Evolutionary conservation across 176 grass and related monocot species (phyloP).

Genomic region (Avena sativa): DNA sequence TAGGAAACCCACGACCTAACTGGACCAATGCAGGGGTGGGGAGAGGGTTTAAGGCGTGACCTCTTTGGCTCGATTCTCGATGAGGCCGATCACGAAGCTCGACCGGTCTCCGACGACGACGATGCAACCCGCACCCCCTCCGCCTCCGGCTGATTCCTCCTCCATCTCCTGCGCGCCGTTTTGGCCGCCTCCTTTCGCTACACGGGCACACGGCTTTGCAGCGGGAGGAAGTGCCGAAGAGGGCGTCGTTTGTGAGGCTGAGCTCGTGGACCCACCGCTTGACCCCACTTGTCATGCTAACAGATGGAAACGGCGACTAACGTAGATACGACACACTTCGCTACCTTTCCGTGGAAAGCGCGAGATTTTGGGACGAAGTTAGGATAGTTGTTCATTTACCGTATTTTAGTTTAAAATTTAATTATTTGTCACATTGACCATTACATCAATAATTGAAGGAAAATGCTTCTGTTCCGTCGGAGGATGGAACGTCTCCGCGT

Average conservation of each 20-base stretch:
- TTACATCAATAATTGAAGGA: too few species aligned
- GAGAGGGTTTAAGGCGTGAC: conserved; percentile 43
- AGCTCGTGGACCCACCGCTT: neutral
- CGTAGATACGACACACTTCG: neutral
- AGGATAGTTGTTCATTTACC: too few species aligned
- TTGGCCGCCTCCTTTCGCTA: neutral
- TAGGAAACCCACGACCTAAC: conserved; percentile 11
- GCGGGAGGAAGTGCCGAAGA: neutral
- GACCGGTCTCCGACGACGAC: conserved; percentile 65
- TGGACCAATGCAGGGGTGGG: neutral
- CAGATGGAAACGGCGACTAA: neutral
- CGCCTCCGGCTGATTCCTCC: conserved; percentile 24
- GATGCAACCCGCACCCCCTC: conserved; percentile 8
- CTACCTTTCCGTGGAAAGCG: neutral
- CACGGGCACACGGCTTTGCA: neutral
- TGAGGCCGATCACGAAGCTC: conserved; percentile 76
- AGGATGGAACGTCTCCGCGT: too few species aligned
- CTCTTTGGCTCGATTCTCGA: conserved; percentile 95
- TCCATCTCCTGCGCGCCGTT: conserved; percentile 45
- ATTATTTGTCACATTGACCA: too few species aligned
- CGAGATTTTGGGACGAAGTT: too few species aligned
- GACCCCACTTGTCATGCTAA: neutral
- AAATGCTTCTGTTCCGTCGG: too few species aligned
- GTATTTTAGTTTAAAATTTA: too few species aligned
- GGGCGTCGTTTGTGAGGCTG: neutral